Base-by-base conservation (phyloP, 768 basidiomycete genomes). In the Hygrophorus pudorinus region DNA sequence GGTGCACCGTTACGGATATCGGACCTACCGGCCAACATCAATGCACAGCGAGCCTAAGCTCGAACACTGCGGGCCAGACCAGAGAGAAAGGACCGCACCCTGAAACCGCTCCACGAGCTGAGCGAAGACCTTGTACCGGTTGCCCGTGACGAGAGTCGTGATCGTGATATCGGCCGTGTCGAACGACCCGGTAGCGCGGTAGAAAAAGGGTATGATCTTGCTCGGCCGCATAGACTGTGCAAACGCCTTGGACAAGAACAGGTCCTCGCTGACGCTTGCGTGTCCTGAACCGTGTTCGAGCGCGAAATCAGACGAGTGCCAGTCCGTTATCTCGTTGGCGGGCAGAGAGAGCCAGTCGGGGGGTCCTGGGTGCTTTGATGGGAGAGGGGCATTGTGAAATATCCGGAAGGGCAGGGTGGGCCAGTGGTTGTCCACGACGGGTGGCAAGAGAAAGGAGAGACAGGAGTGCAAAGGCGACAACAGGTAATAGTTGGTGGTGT, bases 1-100 rank as follows among this genome's bases (percentile, higher is more conserved):
- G 73, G 52, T 92, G 87, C 13, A 91, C 72, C 0, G 88, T 79
- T 2, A 82, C 89, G 12, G 89, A 91, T 48, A 92, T 79, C 0
- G 89, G 89, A 13, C 88, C 87, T 88, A 29, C 17, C 6, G 4
- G 9, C 7, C 12, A 29, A 6, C 4, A 29, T n/a, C 16, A 28
- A 24, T 17, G 17, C 29, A 12, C 37, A 49, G 21, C n/a, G 5
- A 14, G 14, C 2, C 12, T 24, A 7, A 7, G 4, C 7, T 24
- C 24, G 20, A 13, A 39, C n/a, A 16, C 34, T 24, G 20, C 27
- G 31, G 18, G 13, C 12, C 4, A 20, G 21, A 9, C 8, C 7
- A 11, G 10, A 46, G 36, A 37, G 36, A 44, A 13, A 4, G 41
- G 8, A 6, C 48, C 67, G 36, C 48, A 84, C 87, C 88, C 68